Conservation (phyloP, 2,329 filamentous ascomycete genomes). For the Talaromyces marneffei region DNA sequence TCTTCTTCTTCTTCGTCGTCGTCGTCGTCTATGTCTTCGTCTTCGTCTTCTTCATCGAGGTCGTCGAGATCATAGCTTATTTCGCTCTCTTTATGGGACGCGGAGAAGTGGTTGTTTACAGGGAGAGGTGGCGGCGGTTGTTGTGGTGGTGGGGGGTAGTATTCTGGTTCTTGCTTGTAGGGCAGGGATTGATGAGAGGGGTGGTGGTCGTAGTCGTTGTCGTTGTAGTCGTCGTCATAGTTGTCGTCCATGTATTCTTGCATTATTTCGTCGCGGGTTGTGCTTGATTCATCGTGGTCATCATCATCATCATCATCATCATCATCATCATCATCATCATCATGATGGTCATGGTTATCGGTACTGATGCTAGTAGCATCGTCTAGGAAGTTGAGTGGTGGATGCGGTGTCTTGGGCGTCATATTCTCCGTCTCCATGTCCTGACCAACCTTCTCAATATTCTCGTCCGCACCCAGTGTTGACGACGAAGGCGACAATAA, state of each 20-base stretch:
- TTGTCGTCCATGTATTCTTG: conserved; percentile 14
- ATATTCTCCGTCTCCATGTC: neutral
- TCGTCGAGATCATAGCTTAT: neutral
- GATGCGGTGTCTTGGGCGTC: neutral
- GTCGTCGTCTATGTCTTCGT: no score
- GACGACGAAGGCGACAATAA: conserved; percentile 3
- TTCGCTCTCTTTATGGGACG: neutral
- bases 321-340: neutral
- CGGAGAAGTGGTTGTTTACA: neutral
- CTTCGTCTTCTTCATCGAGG: conserved; percentile 7
- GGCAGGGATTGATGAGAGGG: neutral
- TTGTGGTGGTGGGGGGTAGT: neutral
- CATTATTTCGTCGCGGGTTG: conserved; percentile 12
- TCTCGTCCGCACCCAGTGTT: neutral
- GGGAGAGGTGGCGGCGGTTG: neutral
- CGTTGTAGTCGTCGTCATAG: conserved; percentile 1
- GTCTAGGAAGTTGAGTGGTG: neutral
- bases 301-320: neutral
- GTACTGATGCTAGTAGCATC: neutral
- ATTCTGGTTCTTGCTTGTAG: neutral
- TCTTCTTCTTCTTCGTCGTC: conserved; percentile 6
- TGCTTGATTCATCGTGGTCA: neutral
- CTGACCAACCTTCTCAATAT: neutral
- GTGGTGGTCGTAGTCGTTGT: neutral
- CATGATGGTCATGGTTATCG: neutral